These are phyloP conservation scores for Xerophyta viscosa DNA, from an alignment of 106 monocot genomes.

Conservation along the genomic window DNA sequence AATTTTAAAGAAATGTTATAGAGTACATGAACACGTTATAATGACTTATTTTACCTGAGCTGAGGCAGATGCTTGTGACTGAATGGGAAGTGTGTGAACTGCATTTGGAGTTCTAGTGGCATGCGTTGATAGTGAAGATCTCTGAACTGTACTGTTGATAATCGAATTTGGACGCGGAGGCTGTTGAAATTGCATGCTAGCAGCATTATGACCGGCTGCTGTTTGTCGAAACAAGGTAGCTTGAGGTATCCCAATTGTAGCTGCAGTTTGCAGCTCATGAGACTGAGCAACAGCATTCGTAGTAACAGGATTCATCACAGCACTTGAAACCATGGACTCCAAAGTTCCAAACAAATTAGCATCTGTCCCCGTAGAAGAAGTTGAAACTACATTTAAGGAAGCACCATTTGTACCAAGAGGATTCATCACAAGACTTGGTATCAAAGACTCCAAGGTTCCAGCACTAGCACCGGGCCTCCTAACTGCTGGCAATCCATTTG, in stretches of 20 bases:
- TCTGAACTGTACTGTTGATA: constrained; percentile 11
- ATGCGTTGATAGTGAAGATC: constrained; percentile 12
- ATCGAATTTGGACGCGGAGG: constrained; percentile 7
- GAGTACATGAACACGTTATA: neutral
- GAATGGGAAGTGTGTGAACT: constrained; percentile 50
- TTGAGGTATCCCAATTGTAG: constrained; percentile 2
- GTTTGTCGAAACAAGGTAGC: constrained; percentile 1
- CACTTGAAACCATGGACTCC: constrained; percentile 17
- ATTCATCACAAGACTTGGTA: constrained; percentile 15
- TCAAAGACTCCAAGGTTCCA: constrained; percentile 14
- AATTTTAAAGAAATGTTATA: too few species aligned
- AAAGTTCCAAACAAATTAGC: neutral
- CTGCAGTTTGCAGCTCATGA: constrained; percentile 4
- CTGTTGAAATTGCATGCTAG: constrained; percentile 13
- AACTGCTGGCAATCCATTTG: neutral
- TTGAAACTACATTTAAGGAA: constrained; percentile 2
- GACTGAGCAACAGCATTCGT: constrained; percentile 20
- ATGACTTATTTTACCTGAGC: neutral
- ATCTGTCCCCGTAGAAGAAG: neutral
- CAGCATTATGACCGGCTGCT: constrained; percentile 4
- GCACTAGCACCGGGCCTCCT: neutral
- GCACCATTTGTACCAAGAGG: constrained; percentile 23
- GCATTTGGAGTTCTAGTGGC: constrained; percentile 23
- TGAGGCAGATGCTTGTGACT: constrained; percentile 11
- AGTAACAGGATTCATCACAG: constrained; percentile 24